Evolutionary conservation across 306 rosid genomes (phyloP), one percentile per base, ranked within the genome.

Genomic region (Quillaja saponaria): DNA sequence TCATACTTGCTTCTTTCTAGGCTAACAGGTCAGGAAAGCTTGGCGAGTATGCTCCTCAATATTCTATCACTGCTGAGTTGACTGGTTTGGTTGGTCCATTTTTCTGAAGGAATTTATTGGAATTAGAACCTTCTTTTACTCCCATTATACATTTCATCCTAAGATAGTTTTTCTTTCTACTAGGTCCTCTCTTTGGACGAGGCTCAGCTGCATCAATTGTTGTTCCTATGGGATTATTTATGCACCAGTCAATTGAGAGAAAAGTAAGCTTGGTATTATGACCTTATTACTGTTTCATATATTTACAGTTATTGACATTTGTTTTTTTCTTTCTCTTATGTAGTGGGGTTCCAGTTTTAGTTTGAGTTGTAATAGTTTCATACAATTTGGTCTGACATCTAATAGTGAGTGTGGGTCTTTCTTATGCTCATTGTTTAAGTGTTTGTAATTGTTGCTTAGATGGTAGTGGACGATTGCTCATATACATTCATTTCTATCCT

Each of bases 21-120:
- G 95, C 82, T 58, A 86, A 81, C 84, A 81, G 82, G 74, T 81
- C 91, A 10, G 92, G 90, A 51, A 88, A 79, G 80, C 73, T 82
- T 61, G 95, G 84, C 70, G 79, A 60, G 58, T 71, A 63, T 73
- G 62, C 76, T 51, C 84, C 92, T 35, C 98, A 80, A 74, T 90
- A 86, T 80, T 82, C 88, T 47, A 55, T 91, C 65, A 69, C 71
- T n/a, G 95, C 92, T 20, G 95, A 82, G 74, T 63, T 88, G 75
- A 80, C 73, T 69, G 84, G 66, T 64, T 75, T 91, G 96, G 96
- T 91, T 75, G 37, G 95, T 88, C 40, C 61, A 63, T 56, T 52
- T 62, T 44, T 62, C 59, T 39, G 67, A 11, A 62, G 18, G 49
- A 42, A 42, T 55, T 57, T 34, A 51, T 55, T 66, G 53, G 41